Base-by-base conservation (phyloP, 2,329 filamentous ascomycete species). In the Sporothrix brunneoviolacea region DNA sequence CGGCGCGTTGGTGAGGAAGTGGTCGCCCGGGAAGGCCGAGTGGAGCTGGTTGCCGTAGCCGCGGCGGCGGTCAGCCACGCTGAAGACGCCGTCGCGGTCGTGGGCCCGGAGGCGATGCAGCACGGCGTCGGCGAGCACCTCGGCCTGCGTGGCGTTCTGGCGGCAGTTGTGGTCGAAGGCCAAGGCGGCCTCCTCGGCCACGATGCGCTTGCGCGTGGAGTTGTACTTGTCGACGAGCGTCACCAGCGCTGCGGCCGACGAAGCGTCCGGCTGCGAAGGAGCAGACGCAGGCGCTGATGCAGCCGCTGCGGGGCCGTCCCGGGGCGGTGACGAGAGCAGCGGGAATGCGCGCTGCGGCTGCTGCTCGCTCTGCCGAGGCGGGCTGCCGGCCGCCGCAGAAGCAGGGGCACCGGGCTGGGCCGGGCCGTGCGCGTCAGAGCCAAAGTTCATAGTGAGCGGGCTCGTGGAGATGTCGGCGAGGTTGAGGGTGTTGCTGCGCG, bases 1-100 rank as follows among this genome's bases (percentile, higher is more conserved):
- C 48, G 73, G 64, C 39, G 70, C 62, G 58, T 82, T 82, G 46
- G 73, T 71, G 21, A 83, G 65, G 60, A 80, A 84, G 61, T 82
- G 80, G 57, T 81, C 78, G 22, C 74, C 75, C 0, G 71, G 59
- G 48, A 74, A 73, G 6, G 70, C 67, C 3, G 60, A 56, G 49
- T 78, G 75, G 19, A 56, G 54, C 61, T 78, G 75, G 4, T 70
- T 70, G 12, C 61, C 65, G 49, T 65, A 66, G 8, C 74, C 74
- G 8, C 35, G 46, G 16, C 67, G 60, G 7, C 62, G 50, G 8
- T 50, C 32, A 13, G 67, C 66, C 7, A 36, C 43, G 9, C 55
- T 61, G 55, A 72, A 77, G 35, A 75, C 51, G 2, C 52, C 33
- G 9, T 55, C 44, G 22, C 64, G 54, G 53, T 78, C 75, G 8